A percentile compares a stretch with the other conserved stretches of the same genome.
phyloP scores from a whole-genome alignment of 192 early-diverging fungal genomes.

The Mortierella hygrophila region DNA sequence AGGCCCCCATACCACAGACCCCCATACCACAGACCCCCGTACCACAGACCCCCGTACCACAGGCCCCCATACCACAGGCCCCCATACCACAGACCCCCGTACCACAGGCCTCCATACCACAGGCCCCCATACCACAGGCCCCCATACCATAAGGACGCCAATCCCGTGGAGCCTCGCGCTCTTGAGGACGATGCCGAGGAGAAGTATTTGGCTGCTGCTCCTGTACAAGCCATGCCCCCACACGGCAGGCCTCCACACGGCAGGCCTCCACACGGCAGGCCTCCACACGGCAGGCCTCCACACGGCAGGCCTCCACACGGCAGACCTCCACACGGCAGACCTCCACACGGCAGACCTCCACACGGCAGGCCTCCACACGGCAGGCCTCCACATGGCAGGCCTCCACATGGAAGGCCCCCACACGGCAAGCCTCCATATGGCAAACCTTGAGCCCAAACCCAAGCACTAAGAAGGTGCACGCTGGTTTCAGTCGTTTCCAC shows the following conservation, averaged over 20 bases:
- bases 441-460: not conserved
- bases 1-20: no score
- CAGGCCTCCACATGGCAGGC: not conserved
- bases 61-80: no score
- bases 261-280: not conserved
- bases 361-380: not conserved
- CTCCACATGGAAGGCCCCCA: not conserved
- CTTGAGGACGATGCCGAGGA: no score
- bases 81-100: no score
- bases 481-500: no score
- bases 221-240: not conserved
- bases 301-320: not conserved
- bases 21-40: no score
- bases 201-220: not conserved
- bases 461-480: not conserved
- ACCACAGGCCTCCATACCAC: not conserved
- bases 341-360: not conserved
- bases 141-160: no score
- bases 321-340: not conserved
- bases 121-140: not conserved
- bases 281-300: not conserved
- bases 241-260: not conserved
- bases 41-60: no score
- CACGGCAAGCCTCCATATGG: not conserved
- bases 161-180: not conserved